Conservation (phyloP, 805 yeast species). For the Saturnispora serradocipensis region DNA sequence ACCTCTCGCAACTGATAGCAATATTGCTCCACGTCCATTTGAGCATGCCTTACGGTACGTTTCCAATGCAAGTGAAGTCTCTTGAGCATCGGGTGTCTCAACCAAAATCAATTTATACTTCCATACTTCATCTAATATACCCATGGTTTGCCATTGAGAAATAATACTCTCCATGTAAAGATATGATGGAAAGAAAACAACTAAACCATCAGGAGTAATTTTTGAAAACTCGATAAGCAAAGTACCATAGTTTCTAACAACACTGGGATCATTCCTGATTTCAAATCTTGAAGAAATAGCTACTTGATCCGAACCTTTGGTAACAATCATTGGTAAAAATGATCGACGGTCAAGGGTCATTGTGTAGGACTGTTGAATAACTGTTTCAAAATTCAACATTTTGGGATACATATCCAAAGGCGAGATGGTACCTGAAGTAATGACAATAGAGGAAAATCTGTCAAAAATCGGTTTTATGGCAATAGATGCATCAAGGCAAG, state of each 20-base stretch:
- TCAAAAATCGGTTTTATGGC: slow-evolving; percentile 97
- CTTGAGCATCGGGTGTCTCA: slow-evolving; percentile 99
- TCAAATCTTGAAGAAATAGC: slow-evolving; percentile 94
- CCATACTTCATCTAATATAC: slow-evolving; percentile 97
- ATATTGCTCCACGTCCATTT: slow-evolving; percentile 95
- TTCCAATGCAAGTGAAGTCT: slow-evolving; percentile 89
- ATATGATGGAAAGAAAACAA: slow-evolving; percentile 95
- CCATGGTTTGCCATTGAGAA: slow-evolving; percentile 99
- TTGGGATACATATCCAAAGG: slow-evolving; percentile 98
- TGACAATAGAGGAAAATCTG: slow-evolving; percentile 81
- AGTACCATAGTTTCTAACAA: slow-evolving; percentile 93
- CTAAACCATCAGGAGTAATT: slow-evolving; percentile 96
- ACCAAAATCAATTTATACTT: slow-evolving; percentile 89
- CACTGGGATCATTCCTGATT: slow-evolving; percentile 95
- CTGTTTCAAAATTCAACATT: slow-evolving; percentile 90
- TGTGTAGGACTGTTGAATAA: slow-evolving; percentile 87
- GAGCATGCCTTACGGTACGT: slow-evolving; percentile 94
- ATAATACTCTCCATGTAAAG: slow-evolving; percentile 96
- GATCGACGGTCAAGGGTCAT: slow-evolving; percentile 92
- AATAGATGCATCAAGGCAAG: slow-evolving; percentile 95
- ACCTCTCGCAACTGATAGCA: slow-evolving; percentile 96
- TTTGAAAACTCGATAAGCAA: slow-evolving; percentile 86
- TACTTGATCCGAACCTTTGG: slow-evolving; percentile 97
- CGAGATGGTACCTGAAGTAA: slow-evolving; percentile 96
- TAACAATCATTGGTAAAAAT: slow-evolving; percentile 89